Conservation (phyloP, 163 green algal species). For the Scenedesmus sp. region DNA sequence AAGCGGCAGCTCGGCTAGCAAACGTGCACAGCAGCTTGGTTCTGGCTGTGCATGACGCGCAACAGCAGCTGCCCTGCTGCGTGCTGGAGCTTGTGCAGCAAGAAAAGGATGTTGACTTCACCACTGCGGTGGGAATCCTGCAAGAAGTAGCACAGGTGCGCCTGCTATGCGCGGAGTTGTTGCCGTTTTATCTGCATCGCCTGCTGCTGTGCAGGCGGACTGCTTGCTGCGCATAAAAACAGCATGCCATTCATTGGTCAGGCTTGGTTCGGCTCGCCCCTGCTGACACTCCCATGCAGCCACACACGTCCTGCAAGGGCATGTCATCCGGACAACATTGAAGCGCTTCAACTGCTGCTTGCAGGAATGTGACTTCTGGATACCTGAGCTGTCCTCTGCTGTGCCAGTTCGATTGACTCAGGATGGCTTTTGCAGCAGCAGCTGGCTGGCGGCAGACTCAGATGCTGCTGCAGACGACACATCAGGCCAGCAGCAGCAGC, state of each 20-base stretch:
- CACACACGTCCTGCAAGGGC: no score
- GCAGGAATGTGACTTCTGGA: constrained; percentile 1
- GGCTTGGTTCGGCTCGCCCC: no score
- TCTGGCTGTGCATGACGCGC: not conserved
- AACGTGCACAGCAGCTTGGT: not conserved
- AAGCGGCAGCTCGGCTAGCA: not conserved
- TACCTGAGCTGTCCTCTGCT: not conserved
- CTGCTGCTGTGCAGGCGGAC: not conserved
- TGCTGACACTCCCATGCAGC: no score
- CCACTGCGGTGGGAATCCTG: not conserved
- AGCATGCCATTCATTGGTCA: no score
- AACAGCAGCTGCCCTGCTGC: not conserved
- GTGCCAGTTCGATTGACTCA: not conserved
- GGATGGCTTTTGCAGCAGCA: not conserved
- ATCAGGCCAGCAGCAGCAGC: not conserved
- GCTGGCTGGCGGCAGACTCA: not conserved
- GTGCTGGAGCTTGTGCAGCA: constrained; percentile 14
- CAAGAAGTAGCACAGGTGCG: not conserved
- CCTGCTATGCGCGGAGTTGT: not conserved
- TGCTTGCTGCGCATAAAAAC: not conserved
- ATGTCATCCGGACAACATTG: not conserved
- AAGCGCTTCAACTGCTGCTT: not conserved
- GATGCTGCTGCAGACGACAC: not conserved
- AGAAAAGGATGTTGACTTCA: not conserved
- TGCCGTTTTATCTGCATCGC: not conserved